Evolutionary conservation across 495 filamentous ascomycete species (phyloP).

Genomic region (Talaromyces thailandensis): DNA sequence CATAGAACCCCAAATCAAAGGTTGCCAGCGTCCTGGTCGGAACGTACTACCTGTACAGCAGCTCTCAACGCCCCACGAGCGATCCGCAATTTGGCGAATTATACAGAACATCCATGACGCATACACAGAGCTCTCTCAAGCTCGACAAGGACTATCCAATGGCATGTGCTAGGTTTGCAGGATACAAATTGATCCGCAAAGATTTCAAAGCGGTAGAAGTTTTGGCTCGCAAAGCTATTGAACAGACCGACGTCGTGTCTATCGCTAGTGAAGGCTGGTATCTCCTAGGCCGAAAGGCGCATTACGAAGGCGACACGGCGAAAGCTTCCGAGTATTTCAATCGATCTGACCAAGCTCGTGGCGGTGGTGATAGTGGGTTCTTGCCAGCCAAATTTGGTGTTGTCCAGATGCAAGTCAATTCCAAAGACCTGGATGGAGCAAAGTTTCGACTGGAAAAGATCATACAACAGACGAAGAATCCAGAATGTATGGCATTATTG

Average conservation of each 20-base stretch:
- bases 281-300: conserved; percentile 78
- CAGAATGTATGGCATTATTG: conserved; percentile 86
- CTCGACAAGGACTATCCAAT: conserved; percentile 87
- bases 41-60: conserved; percentile 76
- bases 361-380: conserved; percentile 78
- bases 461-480: conserved; percentile 70
- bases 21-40: conserved; percentile 84
- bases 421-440: conserved; percentile 77
- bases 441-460: conserved; percentile 94
- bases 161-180: conserved; percentile 80
- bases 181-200: conserved; percentile 77
- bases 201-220: conserved; percentile 68
- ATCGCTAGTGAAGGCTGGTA: conserved; percentile 98
- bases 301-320: conserved; percentile 58
- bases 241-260: conserved; percentile 87
- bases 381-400: conserved; percentile 87
- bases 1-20: conserved; percentile 74
- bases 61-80: conserved; percentile 66
- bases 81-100: conserved; percentile 67
- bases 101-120: conserved; percentile 88
- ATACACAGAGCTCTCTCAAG: conserved; percentile 89
- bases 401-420: conserved; percentile 77
- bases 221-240: conserved; percentile 85
- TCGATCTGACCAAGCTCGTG: conserved; percentile 79
- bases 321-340: conserved; percentile 75